Conservation (phyloP, 1,284 basidiomycete species). For the Rhodotorula sp. region DNA sequence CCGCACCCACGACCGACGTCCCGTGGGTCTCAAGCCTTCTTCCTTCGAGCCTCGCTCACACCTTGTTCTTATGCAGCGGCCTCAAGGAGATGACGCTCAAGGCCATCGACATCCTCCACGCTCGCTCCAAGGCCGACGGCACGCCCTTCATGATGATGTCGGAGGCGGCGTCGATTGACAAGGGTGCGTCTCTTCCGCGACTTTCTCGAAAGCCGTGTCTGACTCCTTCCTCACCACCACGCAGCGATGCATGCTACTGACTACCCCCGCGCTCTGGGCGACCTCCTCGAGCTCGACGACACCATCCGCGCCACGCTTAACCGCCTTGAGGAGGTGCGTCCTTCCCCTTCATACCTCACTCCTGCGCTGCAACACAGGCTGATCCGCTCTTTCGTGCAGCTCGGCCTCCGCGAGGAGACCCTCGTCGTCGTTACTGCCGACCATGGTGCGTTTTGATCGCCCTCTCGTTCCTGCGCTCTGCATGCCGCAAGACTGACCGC, state of each 20-base stretch:
- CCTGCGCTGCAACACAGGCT: no score
- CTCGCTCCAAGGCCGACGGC: slow-evolving; percentile 49
- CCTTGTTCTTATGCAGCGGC: slow-evolving; percentile 34
- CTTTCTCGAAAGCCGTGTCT: background rate
- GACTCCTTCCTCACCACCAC: background rate
- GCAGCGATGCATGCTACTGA: slow-evolving; percentile 28
- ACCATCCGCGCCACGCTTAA: slow-evolving; percentile 52
- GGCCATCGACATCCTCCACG: slow-evolving; percentile 41
- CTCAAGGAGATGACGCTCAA: slow-evolving; percentile 54
- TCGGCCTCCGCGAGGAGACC: slow-evolving; percentile 54
- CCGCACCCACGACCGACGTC: slow-evolving; percentile 46
- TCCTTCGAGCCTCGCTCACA: background rate
- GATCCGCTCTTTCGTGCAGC: slow-evolving; percentile 41
- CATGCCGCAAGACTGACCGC: background rate
- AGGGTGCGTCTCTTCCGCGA: slow-evolving; percentile 36
- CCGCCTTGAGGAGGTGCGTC: slow-evolving; percentile 46
- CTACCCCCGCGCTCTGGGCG: slow-evolving; percentile 45
- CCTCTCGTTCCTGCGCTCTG: slow-evolving; percentile 1
- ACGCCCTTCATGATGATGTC: slow-evolving; percentile 54
- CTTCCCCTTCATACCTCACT: background rate
- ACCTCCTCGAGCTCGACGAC: slow-evolving; percentile 56
- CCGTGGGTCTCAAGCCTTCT: slow-evolving; percentile 44
- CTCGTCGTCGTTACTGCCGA: slow-evolving; percentile 55
- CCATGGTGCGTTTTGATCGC: slow-evolving; percentile 47
- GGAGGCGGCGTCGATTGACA: slow-evolving; percentile 55